Base-by-base conservation (phyloP, 352 stramenopile genomes). In the Blastocystis sp. region DNA sequence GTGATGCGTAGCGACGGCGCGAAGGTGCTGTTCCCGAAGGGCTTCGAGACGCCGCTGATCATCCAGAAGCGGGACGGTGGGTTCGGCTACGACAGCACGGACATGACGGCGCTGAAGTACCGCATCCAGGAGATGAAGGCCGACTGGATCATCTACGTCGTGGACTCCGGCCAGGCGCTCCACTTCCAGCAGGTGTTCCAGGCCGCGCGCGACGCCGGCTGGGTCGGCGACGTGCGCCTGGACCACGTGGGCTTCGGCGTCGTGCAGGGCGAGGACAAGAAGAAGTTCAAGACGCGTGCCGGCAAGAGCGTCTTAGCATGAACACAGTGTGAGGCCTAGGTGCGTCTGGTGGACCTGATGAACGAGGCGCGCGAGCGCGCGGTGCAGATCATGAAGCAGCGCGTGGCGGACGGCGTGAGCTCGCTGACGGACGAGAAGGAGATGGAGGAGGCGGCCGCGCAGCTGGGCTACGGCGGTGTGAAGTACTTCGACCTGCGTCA, bases 401-500 rank as follows among this genome's bases (percentile, higher is more conserved):
- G 96, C 89, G 97, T 97, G 40, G 92, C 93, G 52, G 92, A 94
- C n/a, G 93, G 89, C 52, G 53, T 90, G 21, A 53, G 67, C 48
- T 53, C 64, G 56, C 71, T 89, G 38, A 56, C 41, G 59, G 92
- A 94, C 5, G 91, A 92, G 77, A 95, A 97, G 4, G 93, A 98
- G 90, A 92, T 98, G 41, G 94, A 97, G 62, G 91, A 91, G 60
- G 94, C 96, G 3, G 96, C 96, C 9, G 93, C 96, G 87, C 94
- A 95, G 78, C 94, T 99, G 84, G 97, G 97, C 76, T 99, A 99
- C 90, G 96, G 96, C 74, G 97, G 96, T 17, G 96, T 99, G 78
- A 99, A 99, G 92, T 99, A 99, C 92, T 98, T 98, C 91, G 97
- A 99, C 91, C 92, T 99, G 82, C 94, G 95, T 78, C 94, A 98